These are phyloP conservation scores for Pleurotus salmoneostramineus DNA, from an alignment of 768 basidiomycete genomes.

Conservation along the genomic window DNA sequence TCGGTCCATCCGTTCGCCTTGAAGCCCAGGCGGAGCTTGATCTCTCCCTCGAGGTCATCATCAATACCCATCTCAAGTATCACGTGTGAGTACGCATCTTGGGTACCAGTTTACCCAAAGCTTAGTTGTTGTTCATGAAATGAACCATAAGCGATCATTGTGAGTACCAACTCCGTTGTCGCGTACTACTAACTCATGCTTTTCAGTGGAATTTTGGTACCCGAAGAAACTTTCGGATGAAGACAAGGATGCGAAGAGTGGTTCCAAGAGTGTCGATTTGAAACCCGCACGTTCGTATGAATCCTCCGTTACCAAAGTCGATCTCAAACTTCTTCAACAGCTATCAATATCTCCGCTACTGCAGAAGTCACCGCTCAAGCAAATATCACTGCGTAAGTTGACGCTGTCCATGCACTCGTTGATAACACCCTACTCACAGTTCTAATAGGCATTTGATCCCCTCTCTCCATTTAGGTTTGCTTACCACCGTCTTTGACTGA, in stretches of 20 bases:
- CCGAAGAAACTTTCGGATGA: not conserved
- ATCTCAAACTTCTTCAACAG: not conserved
- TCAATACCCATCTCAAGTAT: not conserved
- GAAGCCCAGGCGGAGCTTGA: not conserved
- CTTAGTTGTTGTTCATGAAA: no score
- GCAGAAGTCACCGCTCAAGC: not conserved
- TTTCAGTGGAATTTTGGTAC: not conserved
- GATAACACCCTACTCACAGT: not conserved
- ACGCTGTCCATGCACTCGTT: not conserved
- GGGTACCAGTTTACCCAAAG: not conserved
- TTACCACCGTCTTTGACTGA: not conserved
- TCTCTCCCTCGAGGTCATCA: not conserved
- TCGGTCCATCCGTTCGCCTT: not conserved
- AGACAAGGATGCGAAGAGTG: not conserved
- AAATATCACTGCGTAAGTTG: not conserved
- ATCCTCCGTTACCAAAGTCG: not conserved
- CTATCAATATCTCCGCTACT: not conserved
- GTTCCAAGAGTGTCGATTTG: not conserved
- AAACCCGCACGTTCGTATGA: not conserved
- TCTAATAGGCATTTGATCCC: not conserved
- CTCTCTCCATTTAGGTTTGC: not conserved
- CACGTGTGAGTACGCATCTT: not conserved
- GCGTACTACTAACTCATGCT: not conserved
- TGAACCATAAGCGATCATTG: not conserved
- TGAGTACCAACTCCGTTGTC: not conserved